Evolutionary conservation across 23 red algal genomes (phyloP).

Genomic region (Gracilaria caudata): DNA sequence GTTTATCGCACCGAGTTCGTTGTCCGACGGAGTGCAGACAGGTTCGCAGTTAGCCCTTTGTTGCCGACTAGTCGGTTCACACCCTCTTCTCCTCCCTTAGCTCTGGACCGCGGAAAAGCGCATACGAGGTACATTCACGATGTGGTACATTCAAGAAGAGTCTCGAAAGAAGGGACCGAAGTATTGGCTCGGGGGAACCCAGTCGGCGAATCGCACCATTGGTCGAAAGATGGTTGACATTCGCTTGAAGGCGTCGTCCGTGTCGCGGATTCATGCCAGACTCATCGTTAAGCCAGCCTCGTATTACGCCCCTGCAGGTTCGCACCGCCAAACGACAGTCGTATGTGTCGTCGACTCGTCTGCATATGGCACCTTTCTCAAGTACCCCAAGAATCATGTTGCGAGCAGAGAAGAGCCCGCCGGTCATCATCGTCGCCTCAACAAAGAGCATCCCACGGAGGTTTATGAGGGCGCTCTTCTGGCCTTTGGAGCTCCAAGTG

Average conservation of each 20-base stretch:
- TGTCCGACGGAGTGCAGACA: neutral
- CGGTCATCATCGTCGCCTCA: constrained; percentile 65
- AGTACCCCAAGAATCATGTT: constrained; percentile 42
- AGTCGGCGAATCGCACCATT: constrained; percentile 49
- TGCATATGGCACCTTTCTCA: constrained; percentile 72
- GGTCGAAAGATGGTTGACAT: constrained; percentile 75
- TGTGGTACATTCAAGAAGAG: constrained; percentile 73
- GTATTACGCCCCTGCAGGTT: constrained; percentile 41
- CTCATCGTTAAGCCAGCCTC: constrained; percentile 34
- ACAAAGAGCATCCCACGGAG: constrained; percentile 50
- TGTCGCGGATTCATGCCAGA: constrained; percentile 57
- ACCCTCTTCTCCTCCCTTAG: neutral
- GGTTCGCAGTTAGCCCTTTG: neutral
- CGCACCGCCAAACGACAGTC: constrained; percentile 14
- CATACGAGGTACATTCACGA: neutral
- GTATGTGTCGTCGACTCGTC: constrained; percentile 55
- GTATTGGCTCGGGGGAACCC: constrained; percentile 67
- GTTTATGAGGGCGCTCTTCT: constrained; percentile 61
- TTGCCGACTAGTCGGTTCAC: neutral
- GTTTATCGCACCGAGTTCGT: neutral
- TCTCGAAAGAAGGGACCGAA: constrained; percentile 8
- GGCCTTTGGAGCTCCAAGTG: constrained; percentile 62
- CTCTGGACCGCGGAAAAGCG: neutral
- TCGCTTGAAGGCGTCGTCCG: constrained; percentile 56
- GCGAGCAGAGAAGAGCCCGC: constrained; percentile 25